Evolutionary conservation across 2,329 filamentous ascomycete species (phyloP), one percentile per base, ranked within the genome.

Genomic region (Pestalotiopsis sp.): DNA sequence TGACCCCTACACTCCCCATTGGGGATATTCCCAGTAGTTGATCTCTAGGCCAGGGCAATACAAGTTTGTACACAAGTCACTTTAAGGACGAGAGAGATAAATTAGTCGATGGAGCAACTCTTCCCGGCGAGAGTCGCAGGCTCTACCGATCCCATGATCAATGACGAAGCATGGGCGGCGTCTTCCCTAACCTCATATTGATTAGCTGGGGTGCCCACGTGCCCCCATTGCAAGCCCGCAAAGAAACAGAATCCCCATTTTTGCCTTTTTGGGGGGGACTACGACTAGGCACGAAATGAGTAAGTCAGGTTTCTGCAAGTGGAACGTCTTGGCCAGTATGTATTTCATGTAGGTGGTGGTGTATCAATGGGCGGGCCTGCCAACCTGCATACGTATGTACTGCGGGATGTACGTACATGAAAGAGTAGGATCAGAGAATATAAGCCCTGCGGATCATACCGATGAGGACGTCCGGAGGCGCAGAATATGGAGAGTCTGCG

Each of bases 141-240:
- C 27, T 66, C 65, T 40, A 66, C 60, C 59, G 65, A 36, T 66
- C 65, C 40, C 65, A 66, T 66, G 65, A 66, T 56, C 65, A 60
- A 52, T 38, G 31, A 59, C 40, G 27, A 61, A 45, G 27, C n/a
- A 36, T 20, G 14, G 59, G 31, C 59, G 27, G 25, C 59, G 13
- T 36, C 56, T 36, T 23, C 27, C 40, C 64, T 66, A 66, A 49
- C 64, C 64, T 66, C 52, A 57, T 31, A 36, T 56, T 40, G 52
- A 66, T 66, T 66, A 66, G 64, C 23, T 36, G 25, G 20, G 12
- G 20, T 40, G 31, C 36, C 64, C 64, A 66, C 64, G 64, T 66
- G 64, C 64, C 64, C 41, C 41, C 31, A 36, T 36, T 41, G 25
- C 52, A 66, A 66, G 49, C n/a, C 17, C 49, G 27, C 9, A 23